Percentiles rank a stretch among this genome's conserved stretches.
phyloP scores from a whole-genome alignment of 106 monocot species.

The Ottelia alismoides region DNA sequence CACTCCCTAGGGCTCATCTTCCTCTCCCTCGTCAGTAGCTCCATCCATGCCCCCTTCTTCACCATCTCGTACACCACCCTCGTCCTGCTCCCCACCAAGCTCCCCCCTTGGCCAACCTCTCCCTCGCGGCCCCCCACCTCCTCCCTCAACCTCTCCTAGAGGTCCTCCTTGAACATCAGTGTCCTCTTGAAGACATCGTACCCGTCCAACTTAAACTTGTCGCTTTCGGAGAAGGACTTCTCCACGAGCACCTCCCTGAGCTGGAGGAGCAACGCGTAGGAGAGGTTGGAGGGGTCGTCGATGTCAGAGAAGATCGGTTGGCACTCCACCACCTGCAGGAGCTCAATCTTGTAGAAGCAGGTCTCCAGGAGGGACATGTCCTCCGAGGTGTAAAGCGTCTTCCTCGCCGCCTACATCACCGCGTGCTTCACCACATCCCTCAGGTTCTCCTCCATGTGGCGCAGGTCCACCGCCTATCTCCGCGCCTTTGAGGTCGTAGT shows the following conservation, averaged over 20 bases:
- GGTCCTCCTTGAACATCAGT: conserved; percentile 5
- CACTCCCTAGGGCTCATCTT: conserved; percentile 11
- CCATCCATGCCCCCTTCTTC: conserved; percentile 2
- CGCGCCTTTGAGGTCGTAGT: conserved; percentile 60
- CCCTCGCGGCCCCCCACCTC: conserved; percentile 10
- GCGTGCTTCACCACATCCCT: conserved; percentile 7
- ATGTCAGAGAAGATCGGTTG: conserved; percentile 13
- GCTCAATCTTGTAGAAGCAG: conserved; percentile 12
- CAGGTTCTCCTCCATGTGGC: conserved; percentile 14
- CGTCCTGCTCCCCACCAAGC: conserved; percentile 1
- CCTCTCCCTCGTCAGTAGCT: conserved; percentile 12
- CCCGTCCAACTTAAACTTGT: conserved; percentile 3
- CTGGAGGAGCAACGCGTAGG: conserved; percentile 12
- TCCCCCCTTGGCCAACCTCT: conserved; percentile 11
- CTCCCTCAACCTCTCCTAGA: conserved; percentile 5
- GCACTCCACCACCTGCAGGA: conserved; percentile 13
- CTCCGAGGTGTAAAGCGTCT: conserved; percentile 4
- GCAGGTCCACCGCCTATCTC: conserved; percentile 28
- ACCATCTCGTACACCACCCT: conserved; percentile 3
- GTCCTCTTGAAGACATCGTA: conserved; percentile 7
- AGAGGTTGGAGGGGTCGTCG: conserved; percentile 10
- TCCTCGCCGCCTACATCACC: conserved; percentile 7
- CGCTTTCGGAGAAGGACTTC: background rate
- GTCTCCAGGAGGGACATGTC: background rate
- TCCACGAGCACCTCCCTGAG: conserved; percentile 11